These are phyloP conservation scores for Inga laurina DNA, from an alignment of 306 rosid genomes.

Conservation along the genomic window DNA sequence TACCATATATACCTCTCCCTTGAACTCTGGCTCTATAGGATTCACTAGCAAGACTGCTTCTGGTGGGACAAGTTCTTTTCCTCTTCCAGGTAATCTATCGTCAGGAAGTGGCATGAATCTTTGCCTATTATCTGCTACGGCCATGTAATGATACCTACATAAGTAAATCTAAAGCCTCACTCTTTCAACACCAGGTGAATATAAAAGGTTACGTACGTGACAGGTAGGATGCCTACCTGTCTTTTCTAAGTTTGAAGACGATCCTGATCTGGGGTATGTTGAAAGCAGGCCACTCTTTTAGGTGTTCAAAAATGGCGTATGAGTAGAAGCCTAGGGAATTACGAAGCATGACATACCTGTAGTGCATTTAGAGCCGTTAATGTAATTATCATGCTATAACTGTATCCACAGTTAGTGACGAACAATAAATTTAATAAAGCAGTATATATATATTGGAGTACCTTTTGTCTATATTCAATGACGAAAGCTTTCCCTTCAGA, in stretches of 20 bases:
- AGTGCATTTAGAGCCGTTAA: constrained; percentile 7
- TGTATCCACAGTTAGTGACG: constrained; percentile 8
- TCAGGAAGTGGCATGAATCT: constrained; percentile 85
- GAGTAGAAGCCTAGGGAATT: constrained; percentile 79
- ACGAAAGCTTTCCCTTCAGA: constrained; percentile 62
- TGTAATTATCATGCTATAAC: neutral
- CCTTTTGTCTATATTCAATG: constrained; percentile 89
- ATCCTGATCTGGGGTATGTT: constrained; percentile 77
- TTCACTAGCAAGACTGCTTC: constrained; percentile 74
- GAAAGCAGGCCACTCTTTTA: constrained; percentile 76
- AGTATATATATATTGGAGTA: neutral
- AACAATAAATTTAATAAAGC: neutral
- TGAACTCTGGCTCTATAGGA: constrained; percentile 70
- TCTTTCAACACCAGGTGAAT: neutral
- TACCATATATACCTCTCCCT: constrained; percentile 54
- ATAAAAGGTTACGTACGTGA: neutral
- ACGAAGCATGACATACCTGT: constrained; percentile 72
- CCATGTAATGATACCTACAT: constrained; percentile 75
- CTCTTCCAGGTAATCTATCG: constrained; percentile 56
- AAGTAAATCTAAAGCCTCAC: neutral
- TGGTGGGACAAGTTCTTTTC: constrained; percentile 54
- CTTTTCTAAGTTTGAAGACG: constrained; percentile 72
- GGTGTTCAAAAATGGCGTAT: constrained; percentile 70
- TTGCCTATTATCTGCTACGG: constrained; percentile 56
- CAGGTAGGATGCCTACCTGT: constrained; percentile 44